Conservation (phyloP, 1,139 yeast species). For the Sugiyamaella pinicola region DNA sequence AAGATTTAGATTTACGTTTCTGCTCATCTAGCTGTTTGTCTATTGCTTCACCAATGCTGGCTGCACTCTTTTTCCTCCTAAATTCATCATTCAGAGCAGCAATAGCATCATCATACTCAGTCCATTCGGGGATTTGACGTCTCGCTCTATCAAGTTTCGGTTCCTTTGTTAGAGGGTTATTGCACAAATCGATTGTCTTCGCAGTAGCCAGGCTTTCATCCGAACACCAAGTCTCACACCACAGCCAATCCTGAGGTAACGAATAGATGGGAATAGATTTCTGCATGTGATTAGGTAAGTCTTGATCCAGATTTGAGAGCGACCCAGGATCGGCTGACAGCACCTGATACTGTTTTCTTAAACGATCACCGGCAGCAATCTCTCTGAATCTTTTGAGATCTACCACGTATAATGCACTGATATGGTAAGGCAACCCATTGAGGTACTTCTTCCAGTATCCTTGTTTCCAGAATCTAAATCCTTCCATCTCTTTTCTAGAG, state of each 20-base stretch:
- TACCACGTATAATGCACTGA: slow-evolving; percentile 81
- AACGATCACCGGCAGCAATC: slow-evolving; percentile 70
- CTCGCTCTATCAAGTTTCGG: slow-evolving; percentile 73
- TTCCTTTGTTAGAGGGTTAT: slow-evolving; percentile 79
- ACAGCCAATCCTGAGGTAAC: slow-evolving; percentile 79
- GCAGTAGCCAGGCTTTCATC: slow-evolving; percentile 62
- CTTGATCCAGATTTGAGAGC: slow-evolving; percentile 84
- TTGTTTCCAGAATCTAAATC: slow-evolving; percentile 86
- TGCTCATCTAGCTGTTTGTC: slow-evolving; percentile 8
- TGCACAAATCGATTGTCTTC: slow-evolving; percentile 79
- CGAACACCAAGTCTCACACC: slow-evolving; percentile 96
- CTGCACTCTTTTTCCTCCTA: slow-evolving; percentile 9
- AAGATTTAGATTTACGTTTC: slow-evolving; percentile 13
- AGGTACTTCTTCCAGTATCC: slow-evolving; percentile 84
- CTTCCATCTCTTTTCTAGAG: slow-evolving; percentile 77
- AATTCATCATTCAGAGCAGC: slow-evolving; percentile 38
- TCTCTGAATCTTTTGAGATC: slow-evolving; percentile 69
- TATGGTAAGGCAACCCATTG: slow-evolving; percentile 65
- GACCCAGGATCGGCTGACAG: slow-evolving; percentile 79
- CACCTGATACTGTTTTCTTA: slow-evolving; percentile 85
- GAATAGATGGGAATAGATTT: slow-evolving; percentile 64
- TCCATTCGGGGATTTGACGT: slow-evolving; percentile 80
- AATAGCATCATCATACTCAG: slow-evolving; percentile 59
- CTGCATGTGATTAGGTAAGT: slow-evolving; percentile 86
- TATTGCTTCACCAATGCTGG: background rate